Evolutionary conservation across 2,329 filamentous ascomycete species (phyloP), one percentile per base, ranked within the genome.

Genomic region (Epichloe bromicola): DNA sequence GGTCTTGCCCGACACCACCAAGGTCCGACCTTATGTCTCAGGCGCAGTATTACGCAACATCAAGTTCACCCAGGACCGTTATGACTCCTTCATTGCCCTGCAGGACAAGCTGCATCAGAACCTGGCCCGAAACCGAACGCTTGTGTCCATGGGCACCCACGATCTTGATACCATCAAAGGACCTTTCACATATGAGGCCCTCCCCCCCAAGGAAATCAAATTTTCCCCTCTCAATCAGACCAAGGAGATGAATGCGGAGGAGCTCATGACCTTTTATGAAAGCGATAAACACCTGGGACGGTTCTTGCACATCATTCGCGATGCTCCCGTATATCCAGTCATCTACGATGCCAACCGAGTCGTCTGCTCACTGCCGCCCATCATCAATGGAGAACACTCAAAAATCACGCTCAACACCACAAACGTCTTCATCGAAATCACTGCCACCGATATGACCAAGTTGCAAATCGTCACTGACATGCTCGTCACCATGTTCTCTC

Each of bases 31-130:
- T 40, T 87, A 93, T 58, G 86, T 95, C 57, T 88, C 91, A 15
- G 89, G 86, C 55, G 89, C 91, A 46, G 86, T 98, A 57, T 74
- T 98, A 56, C 83, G 93, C 58, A 87, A 89, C 65, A 79, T 98
- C 74, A 88, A 83, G 63, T 97, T 98, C 75, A 90, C 87, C 60
- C 78, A 93, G 72, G 87, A 84, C 59, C 79, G 86, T 58, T 98
- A 98, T 68, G 88, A 95, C 60, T 96, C 89, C 63, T 98, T 98
- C 85, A 98, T 98, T 65, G 80, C 85, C 51, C 78, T 98, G 46
- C 93, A 98, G 73, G 94, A 98, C 72, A 98, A 98, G 74, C 80
- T 98, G 46, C 93, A 98, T 73, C 86, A 91, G 67, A 98, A 98
- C 65, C 74, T 98, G 58, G 94, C 93, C 46, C 82, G 93, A 55